Percentiles rank a stretch among this genome's conserved stretches.
Evolutionary conservation across 345 rosid genomes (phyloP).

Genomic region (Raphanus raphanistrum): DNA sequence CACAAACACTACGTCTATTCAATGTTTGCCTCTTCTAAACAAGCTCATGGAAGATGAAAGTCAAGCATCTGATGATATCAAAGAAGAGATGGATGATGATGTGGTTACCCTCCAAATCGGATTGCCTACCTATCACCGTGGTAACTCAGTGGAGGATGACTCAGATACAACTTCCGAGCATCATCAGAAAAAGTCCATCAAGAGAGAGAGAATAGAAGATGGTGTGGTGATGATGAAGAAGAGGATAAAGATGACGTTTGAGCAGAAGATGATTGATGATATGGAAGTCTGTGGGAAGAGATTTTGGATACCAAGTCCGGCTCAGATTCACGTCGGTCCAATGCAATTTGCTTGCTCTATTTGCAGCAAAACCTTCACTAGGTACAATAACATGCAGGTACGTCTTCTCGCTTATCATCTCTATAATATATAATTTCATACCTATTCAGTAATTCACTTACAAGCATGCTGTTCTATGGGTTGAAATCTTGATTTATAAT

Average conservation of each 20-base stretch:
- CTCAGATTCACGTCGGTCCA: constrained; percentile 95
- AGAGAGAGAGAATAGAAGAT: constrained; percentile 32
- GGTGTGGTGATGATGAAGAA: constrained; percentile 28
- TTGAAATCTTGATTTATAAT: constrained; percentile 1
- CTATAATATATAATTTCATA: constrained; percentile 1
- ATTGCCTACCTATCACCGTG: constrained; percentile 36
- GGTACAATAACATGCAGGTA: constrained; percentile 99
- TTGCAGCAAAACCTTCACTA: constrained; percentile 95
- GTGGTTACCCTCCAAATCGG: constrained; percentile 40
- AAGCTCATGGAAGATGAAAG: constrained; percentile 34
- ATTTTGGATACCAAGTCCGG: constrained; percentile 91
- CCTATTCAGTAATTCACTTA: not conserved
- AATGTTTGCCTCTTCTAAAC: constrained; percentile 42
- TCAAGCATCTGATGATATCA: constrained; percentile 8
- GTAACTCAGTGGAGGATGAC: constrained; percentile 25
- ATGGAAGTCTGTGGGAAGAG: constrained; percentile 31
- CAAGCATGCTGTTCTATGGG: not conserved
- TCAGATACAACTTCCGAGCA: constrained; percentile 33
- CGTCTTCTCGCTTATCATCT: constrained; percentile 5
- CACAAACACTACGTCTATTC: constrained; percentile 21
- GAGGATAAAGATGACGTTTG: constrained; percentile 24
- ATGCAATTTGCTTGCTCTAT: constrained; percentile 96
- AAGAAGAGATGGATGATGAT: constrained; percentile 25
- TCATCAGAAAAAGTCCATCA: constrained; percentile 22
- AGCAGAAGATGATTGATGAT: constrained; percentile 14